Percentiles rank a stretch among this genome's conserved stretches.
These are phyloP conservation scores for Gynandropsis gynandra DNA, from an alignment of 345 rosid genomes.

Conservation along the genomic window DNA sequence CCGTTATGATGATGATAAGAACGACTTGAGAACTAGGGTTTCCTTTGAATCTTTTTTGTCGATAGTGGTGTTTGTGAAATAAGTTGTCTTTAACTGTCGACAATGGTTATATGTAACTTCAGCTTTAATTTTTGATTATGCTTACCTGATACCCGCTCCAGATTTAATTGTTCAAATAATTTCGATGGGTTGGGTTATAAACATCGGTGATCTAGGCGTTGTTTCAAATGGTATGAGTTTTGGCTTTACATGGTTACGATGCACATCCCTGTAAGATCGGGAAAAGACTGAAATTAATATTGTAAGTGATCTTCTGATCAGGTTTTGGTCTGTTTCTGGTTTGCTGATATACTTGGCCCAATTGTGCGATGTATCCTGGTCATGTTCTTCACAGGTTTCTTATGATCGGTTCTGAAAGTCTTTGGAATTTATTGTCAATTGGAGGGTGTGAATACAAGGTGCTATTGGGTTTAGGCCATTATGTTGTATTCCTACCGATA, in stretches of 20 bases:
- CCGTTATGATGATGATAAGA: conserved; percentile 21
- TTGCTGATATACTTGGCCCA: not conserved
- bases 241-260: not conserved
- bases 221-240: not conserved
- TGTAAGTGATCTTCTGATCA: not conserved
- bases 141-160: conserved; percentile 15
- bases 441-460: too few relatives aligned
- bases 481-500: too few relatives aligned
- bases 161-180: conserved; percentile 5
- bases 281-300: not conserved
- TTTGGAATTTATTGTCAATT: too few relatives aligned
- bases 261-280: too few relatives aligned
- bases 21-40: conserved; percentile 26
- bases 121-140: conserved; percentile 6
- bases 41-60: conserved; percentile 16
- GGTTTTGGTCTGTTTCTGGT: not conserved
- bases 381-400: too few relatives aligned
- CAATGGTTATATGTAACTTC: conserved; percentile 3
- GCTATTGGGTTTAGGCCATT: too few relatives aligned
- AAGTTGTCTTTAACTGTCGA: conserved; percentile 17
- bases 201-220: not conserved
- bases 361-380: too few relatives aligned
- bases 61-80: conserved; percentile 26
- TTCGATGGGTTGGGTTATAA: conserved; percentile 5
- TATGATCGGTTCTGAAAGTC: too few relatives aligned